A percentile compares a stretch with the other conserved stretches of the same genome.
These are phyloP conservation scores for Flaveria brownii DNA, from an alignment of 129 eudicot genomes.

Conservation along the genomic window DNA sequence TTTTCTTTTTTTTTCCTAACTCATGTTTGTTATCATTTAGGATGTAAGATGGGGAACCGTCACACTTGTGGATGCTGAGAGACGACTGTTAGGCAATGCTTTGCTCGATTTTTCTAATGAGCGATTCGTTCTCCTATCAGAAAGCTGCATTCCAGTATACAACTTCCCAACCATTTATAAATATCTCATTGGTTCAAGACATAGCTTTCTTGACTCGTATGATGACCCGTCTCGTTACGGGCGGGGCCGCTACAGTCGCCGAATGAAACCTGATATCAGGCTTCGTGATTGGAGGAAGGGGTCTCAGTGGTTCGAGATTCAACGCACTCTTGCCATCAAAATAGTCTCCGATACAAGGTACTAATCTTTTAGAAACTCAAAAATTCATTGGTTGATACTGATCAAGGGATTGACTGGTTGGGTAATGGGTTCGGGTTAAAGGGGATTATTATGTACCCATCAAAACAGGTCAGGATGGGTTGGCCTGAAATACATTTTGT, in stretches of 20 bases:
- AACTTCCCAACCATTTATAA: conserved; percentile 72
- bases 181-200: conserved; percentile 58
- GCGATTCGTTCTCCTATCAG: conserved; percentile 84
- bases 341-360: conserved; percentile 65
- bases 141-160: conserved; percentile 87
- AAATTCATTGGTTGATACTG: background rate
- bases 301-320: conserved; percentile 91
- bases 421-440: conserved; percentile 12
- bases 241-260: conserved; percentile 81
- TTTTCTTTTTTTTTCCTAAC: background rate
- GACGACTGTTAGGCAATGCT: conserved; percentile 82
- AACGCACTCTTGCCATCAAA: conserved; percentile 57
- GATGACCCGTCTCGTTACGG: conserved; percentile 86
- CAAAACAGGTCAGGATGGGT: background rate
- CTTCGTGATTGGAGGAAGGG: conserved; percentile 89
- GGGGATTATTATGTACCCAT: background rate
- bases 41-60: conserved; percentile 79
- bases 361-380: background rate
- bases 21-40: conserved; percentile 32
- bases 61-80: conserved; percentile 78
- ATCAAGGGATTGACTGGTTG: conserved; percentile 1
- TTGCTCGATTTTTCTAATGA: conserved; percentile 95
- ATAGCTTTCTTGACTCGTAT: conserved; percentile 80
- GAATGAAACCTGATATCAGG: conserved; percentile 62
- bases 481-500: background rate